Percentiles rank a stretch among this genome's conserved stretches.
These are phyloP conservation scores for Penicillium crustosum DNA, from an alignment of 2,329 filamentous ascomycete genomes.

Conservation along the genomic window DNA sequence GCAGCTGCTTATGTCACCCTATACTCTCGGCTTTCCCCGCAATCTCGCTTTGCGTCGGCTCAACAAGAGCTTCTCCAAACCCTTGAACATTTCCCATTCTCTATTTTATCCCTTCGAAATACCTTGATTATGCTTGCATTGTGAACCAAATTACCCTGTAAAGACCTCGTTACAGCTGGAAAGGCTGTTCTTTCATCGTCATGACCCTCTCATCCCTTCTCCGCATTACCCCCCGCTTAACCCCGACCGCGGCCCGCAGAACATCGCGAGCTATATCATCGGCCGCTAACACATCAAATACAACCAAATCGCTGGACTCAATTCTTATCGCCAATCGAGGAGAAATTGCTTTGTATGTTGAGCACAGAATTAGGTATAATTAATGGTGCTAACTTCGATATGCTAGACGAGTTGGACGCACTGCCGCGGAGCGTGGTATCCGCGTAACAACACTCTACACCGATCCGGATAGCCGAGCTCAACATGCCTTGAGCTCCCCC, in stretches of 20 bases:
- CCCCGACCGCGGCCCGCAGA: constrained; percentile 31
- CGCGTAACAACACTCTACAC: constrained; percentile 94
- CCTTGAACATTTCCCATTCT: constrained; percentile 7
- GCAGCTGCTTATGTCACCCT: constrained; percentile 10
- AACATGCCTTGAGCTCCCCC: constrained; percentile 83
- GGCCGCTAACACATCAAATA: constrained; percentile 22
- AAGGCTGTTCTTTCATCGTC: constrained; percentile 14
- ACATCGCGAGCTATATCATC: constrained; percentile 34
- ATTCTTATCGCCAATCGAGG: constrained; percentile 95
- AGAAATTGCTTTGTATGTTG: constrained; percentile 76
- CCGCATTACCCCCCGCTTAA: constrained; percentile 41
- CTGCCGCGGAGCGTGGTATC: constrained; percentile 84
- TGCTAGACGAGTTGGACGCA: constrained; percentile 73
- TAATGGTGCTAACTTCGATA: constrained; percentile 10
- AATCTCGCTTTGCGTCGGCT: constrained; percentile 42
- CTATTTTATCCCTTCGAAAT: constrained; percentile 1
- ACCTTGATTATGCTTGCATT: constrained; percentile 14
- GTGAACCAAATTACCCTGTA: neutral
- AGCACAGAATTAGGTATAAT: neutral
- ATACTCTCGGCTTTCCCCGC: constrained; percentile 30
- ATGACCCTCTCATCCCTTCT: constrained; percentile 43
- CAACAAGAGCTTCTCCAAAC: constrained; percentile 18
- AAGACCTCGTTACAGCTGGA: constrained; percentile 8
- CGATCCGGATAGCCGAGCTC: constrained; percentile 79
- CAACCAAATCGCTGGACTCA: constrained; percentile 58